phyloP scores from a whole-genome alignment of 768 basidiomycete species.

The Phaffia australis region DNA sequence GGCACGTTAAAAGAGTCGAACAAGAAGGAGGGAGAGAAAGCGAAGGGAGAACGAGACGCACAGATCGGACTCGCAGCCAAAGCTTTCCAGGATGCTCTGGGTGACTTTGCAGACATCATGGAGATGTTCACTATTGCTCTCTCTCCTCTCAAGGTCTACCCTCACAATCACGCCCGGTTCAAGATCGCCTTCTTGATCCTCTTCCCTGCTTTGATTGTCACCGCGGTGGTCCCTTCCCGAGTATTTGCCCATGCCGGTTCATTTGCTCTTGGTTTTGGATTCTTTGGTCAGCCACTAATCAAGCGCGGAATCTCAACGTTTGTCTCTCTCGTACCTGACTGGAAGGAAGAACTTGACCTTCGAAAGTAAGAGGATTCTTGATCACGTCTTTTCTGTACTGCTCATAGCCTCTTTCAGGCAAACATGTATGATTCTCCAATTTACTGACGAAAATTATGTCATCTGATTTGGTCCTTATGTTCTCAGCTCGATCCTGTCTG shows the following conservation, averaged over 20 bases:
- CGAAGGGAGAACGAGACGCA: slow-evolving; percentile 39
- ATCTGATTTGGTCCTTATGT: slow-evolving; percentile 4
- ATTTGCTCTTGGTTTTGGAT: slow-evolving; percentile 38
- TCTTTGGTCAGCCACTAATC: slow-evolving; percentile 40
- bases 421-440: not conserved
- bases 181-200: slow-evolving; percentile 38
- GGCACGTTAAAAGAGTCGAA: slow-evolving; percentile 8
- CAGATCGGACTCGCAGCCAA: slow-evolving; percentile 38
- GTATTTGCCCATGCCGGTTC: slow-evolving; percentile 36
- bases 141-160: slow-evolving; percentile 37
- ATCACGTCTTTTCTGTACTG: not conserved
- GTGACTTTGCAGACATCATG: slow-evolving; percentile 37
- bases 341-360: slow-evolving; percentile 38
- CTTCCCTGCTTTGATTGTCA: slow-evolving; percentile 34
- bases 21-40: slow-evolving; percentile 29
- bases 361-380: slow-evolving; percentile 34
- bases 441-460: not conserved
- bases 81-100: slow-evolving; percentile 36
- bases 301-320: slow-evolving; percentile 32
- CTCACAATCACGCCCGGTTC: slow-evolving; percentile 36
- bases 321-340: slow-evolving; percentile 38
- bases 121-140: slow-evolving; percentile 38
- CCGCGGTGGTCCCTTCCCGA: slow-evolving; percentile 37
- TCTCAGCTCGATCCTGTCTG: slow-evolving; percentile 36
- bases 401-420: not conserved